Conservation (phyloP, 345 rosid species). For the Crucihimalaya himalaica region DNA sequence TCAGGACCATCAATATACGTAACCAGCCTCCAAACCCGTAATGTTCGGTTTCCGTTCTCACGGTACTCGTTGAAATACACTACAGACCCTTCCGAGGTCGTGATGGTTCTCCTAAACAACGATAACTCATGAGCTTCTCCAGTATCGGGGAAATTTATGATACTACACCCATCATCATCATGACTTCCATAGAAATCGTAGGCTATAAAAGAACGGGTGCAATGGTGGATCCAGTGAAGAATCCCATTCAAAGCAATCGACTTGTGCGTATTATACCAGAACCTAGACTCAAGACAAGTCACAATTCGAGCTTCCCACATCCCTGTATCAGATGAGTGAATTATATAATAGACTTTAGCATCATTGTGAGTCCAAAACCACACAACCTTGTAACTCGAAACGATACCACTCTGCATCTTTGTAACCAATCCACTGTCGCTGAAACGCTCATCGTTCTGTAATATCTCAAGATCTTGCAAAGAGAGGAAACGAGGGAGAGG, state of each 20-base stretch:
- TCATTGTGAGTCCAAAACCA: neutral
- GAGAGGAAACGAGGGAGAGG: constrained; percentile 11
- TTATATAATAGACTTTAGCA: neutral
- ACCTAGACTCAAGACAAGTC: neutral
- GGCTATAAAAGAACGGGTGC: neutral
- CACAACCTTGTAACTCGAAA: constrained; percentile 29
- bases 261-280: neutral
- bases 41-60: neutral
- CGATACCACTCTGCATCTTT: neutral
- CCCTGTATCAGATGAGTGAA: constrained; percentile 19
- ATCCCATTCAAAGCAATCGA: constrained; percentile 22
- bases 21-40: constrained; percentile 30
- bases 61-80: constrained; percentile 9
- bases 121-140: neutral
- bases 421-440: constrained; percentile 28
- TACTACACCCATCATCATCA: neutral
- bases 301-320: neutral
- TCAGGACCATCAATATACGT: neutral
- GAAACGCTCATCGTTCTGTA: neutral
- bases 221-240: constrained; percentile 11
- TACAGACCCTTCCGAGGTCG: constrained; percentile 16
- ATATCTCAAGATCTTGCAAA: neutral
- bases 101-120: constrained; percentile 1
- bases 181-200: constrained; percentile 16
- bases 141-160: neutral